phyloP scores from a whole-genome alignment of 1,139 yeast genomes.

The Pichia sp. region DNA sequence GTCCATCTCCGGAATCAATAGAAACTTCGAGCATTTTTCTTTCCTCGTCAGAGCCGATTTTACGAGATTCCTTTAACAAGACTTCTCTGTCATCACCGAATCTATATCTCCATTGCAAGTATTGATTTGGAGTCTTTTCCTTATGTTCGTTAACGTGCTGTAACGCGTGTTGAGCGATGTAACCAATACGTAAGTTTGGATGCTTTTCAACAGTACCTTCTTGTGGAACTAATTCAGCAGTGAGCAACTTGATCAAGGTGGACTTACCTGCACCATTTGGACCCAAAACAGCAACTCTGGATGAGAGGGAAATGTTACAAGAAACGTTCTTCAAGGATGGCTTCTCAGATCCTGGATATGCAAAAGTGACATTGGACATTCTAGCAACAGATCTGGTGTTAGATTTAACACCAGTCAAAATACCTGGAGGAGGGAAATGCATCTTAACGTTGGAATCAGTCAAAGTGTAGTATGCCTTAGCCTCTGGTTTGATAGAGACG shows the following conservation, averaged over 20 bases:
- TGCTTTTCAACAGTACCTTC: conserved; percentile 93
- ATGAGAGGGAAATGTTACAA: conserved; percentile 81
- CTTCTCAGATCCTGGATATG: conserved; percentile 83
- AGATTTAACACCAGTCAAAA: conserved; percentile 91
- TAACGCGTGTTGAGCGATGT: conserved; percentile 97
- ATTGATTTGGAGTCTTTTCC: conserved; percentile 96
- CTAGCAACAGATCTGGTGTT: conserved; percentile 94
- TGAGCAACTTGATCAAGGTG: conserved; percentile 83
- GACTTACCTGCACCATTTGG: conserved; percentile 99
- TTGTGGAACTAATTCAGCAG: conserved; percentile 85
- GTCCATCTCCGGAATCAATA: conserved; percentile 78
- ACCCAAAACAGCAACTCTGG: conserved; percentile 94
- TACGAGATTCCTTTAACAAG: conserved; percentile 85
- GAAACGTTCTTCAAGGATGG: conserved; percentile 79
- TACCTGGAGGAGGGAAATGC: conserved; percentile 99
- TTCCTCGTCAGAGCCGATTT: conserved; percentile 71
- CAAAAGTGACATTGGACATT: conserved; percentile 75
- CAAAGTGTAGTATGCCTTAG: conserved; percentile 92
- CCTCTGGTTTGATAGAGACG: conserved; percentile 90
- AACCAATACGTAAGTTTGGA: conserved; percentile 96
- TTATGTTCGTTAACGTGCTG: conserved; percentile 97
- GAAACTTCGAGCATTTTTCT: conserved; percentile 70
- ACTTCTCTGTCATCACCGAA: conserved; percentile 99
- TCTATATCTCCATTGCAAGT: conserved; percentile 96
- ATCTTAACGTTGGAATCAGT: conserved; percentile 90